These are phyloP conservation scores for Funneliformis geosporum DNA, from an alignment of 192 early-diverging fungal species.

Conservation along the genomic window DNA sequence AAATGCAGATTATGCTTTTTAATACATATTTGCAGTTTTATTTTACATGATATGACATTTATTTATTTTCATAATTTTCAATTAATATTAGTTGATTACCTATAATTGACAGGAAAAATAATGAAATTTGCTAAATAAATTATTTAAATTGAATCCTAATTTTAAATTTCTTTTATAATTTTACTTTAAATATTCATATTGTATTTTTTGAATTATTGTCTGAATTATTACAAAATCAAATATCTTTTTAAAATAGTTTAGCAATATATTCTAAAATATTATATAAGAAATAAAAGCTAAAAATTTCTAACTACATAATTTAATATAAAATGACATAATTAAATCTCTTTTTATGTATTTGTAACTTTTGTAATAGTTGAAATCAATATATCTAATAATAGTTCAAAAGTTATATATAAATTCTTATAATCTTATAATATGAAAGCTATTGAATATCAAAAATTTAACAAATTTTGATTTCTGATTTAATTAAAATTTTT, in stretches of 20 bases:
- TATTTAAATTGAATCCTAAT: no score
- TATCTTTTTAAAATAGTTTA: no score
- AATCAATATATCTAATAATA: not conserved
- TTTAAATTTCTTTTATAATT: no score
- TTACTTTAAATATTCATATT: no score
- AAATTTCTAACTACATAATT: not conserved
- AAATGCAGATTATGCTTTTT: no score
- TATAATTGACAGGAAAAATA: not conserved
- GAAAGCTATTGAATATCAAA: not conserved
- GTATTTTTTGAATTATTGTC: no score
- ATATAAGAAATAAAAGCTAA: not conserved
- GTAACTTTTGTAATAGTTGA: not conserved
- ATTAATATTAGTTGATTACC: not conserved
- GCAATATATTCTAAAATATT: no score
- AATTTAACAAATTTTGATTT: not conserved
- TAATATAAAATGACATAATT: not conserved
- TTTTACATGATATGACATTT: no score
- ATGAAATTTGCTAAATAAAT: no score
- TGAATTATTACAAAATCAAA: no score
- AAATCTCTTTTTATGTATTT: not conserved
- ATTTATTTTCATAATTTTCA: not conserved
- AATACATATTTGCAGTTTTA: no score
- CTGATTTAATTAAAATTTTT: not conserved
- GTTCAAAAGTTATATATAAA: not conserved
- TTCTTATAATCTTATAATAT: not conserved